Conservation (phyloP, 257 asterid genomes). For the Henckelia pumila region DNA sequence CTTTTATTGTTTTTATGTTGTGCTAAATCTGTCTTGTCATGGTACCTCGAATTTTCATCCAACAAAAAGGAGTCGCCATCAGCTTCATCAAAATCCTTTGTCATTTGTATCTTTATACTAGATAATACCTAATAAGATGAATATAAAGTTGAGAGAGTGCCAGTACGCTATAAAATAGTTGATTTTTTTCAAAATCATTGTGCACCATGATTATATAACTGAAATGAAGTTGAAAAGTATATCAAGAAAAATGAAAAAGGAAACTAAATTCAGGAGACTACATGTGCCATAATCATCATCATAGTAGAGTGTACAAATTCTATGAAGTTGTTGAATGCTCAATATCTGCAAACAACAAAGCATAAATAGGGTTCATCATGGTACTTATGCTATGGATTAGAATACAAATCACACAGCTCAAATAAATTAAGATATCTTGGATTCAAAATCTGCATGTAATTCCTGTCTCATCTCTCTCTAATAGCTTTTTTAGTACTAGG, state of each 20-base stretch:
- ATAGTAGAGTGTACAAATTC: constrained; percentile 59
- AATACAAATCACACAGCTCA: neutral
- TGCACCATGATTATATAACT: neutral
- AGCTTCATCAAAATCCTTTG: constrained; percentile 41
- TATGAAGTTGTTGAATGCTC: constrained; percentile 69
- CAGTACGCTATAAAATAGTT: neutral
- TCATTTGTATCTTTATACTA: constrained; percentile 42
- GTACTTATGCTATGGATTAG: neutral
- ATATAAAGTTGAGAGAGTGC: constrained; percentile 2
- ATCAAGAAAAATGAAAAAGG: neutral
- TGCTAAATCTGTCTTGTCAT: neutral
- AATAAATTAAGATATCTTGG: neutral
- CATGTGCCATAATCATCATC: constrained; percentile 50
- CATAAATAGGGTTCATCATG: neutral
- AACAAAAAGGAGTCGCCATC: constrained; percentile 48
- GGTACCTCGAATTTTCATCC: constrained; percentile 70
- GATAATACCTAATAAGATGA: constrained; percentile 44
- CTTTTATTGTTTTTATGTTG: neutral
- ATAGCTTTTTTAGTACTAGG: neutral
- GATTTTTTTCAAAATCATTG: neutral
- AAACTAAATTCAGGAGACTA: constrained; percentile 52
- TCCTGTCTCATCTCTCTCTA: too few species aligned
- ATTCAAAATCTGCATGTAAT: neutral
- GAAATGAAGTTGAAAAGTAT: neutral
- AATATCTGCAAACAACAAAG: constrained; percentile 49